Conservation (phyloP, 352 stramenopile species). For the Phytophthora gonapodyides region DNA sequence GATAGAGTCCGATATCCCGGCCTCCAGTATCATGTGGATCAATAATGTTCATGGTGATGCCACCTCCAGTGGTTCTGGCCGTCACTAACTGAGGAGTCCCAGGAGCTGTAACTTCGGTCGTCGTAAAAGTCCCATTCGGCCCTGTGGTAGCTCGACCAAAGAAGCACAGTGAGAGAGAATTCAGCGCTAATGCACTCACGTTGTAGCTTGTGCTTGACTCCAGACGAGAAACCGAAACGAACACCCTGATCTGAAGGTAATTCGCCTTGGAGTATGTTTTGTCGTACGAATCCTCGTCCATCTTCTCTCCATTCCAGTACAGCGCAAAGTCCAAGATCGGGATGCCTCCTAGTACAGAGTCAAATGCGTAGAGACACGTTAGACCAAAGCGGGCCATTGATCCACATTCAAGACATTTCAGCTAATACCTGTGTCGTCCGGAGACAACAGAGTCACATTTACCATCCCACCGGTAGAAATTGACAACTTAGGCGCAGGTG, state of each 20-base stretch:
- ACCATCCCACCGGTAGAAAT: conserved; percentile 54
- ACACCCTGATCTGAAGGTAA: conserved; percentile 31
- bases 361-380: conserved; percentile 2
- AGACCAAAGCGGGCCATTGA: background rate
- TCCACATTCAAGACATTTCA: background rate
- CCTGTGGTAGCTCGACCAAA: conserved; percentile 38
- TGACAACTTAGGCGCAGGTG: conserved; percentile 36
- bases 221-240: conserved; percentile 40
- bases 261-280: conserved; percentile 15
- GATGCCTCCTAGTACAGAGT: conserved; percentile 40
- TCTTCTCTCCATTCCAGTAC: conserved; percentile 35
- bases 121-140: conserved; percentile 26
- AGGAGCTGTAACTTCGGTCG: conserved; percentile 33
- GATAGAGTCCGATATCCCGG: conserved; percentile 39
- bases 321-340: conserved; percentile 51
- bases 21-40: conserved; percentile 58
- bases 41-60: conserved; percentile 49
- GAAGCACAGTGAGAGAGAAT: conserved; percentile 51
- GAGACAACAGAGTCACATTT: conserved; percentile 31
- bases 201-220: conserved; percentile 35
- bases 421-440: conserved; percentile 45
- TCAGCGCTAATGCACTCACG: conserved; percentile 42
- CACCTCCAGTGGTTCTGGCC: conserved; percentile 45
- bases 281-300: conserved; percentile 24
- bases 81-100: conserved; percentile 31